Evolutionary conservation across 345 rosid genomes (phyloP).

Genomic region (Hypericum perforatum): DNA sequence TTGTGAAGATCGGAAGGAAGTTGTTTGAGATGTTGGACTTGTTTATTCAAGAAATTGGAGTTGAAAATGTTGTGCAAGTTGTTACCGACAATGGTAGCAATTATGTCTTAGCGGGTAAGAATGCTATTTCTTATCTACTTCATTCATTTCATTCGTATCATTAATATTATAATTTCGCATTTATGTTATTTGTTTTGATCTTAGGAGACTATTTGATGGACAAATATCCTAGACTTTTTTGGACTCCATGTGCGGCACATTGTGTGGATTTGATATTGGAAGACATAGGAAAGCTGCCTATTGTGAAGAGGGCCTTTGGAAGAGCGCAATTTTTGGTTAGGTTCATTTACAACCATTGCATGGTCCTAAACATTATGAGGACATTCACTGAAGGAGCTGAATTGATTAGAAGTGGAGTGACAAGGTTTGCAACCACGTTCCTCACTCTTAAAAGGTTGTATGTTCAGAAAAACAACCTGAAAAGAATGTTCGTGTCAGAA

Average conservation of each 20-base stretch:
- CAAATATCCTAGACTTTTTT: background rate
- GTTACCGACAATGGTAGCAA: background rate
- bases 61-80: conserved; percentile 8
- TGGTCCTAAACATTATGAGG: background rate
- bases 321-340: background rate
- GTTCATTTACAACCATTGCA: background rate
- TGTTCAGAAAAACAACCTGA: background rate
- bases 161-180: too few relatives aligned
- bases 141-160: too few relatives aligned
- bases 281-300: conserved; percentile 3
- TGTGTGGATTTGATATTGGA: conserved; percentile 8
- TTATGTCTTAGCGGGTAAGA: background rate
- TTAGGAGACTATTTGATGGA: too few relatives aligned
- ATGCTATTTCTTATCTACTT: too few relatives aligned
- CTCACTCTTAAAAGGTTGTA: conserved; percentile 1
- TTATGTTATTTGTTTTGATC: too few relatives aligned
- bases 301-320: background rate
- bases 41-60: conserved; percentile 1
- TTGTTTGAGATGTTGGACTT: background rate
- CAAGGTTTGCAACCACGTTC: conserved; percentile 5
- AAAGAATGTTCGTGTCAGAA: background rate
- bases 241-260: conserved; percentile 13
- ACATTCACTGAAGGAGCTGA: background rate
- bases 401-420: background rate
- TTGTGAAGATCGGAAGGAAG: background rate